Conservation (phyloP, 345 rosid genomes). For the Lepidium africanum region DNA sequence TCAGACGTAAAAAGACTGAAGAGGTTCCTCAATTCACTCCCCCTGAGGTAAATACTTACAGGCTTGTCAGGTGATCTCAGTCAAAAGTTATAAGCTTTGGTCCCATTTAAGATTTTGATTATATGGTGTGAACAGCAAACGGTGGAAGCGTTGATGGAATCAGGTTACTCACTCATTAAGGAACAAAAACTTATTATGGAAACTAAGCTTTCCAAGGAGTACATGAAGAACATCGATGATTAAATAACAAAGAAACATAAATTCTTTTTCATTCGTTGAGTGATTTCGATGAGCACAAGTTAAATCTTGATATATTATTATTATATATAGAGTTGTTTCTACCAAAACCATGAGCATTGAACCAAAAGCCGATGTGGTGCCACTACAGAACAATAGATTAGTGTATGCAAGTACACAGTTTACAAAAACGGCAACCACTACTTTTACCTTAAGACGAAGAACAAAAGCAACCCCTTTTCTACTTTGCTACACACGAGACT, state of each 20-base stretch:
- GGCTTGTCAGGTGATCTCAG: not conserved
- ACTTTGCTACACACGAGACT: not conserved
- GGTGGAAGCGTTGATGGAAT: slow-evolving; percentile 81
- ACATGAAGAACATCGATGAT: slow-evolving; percentile 77
- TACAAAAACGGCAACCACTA: not conserved
- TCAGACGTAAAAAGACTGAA: slow-evolving; percentile 45
- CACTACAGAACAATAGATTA: not conserved
- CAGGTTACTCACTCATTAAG: slow-evolving; percentile 69
- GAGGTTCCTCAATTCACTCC: slow-evolving; percentile 66
- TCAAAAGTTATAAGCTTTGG: not conserved
- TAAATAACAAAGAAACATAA: slow-evolving; percentile 16
- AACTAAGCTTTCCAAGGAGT: slow-evolving; percentile 80
- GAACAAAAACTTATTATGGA: slow-evolving; percentile 74
- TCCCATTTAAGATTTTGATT: not conserved
- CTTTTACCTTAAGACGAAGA: not conserved
- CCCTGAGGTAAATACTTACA: slow-evolving; percentile 49
- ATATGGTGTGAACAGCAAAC: slow-evolving; percentile 60
- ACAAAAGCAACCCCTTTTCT: not conserved
- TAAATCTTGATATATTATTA: not conserved
- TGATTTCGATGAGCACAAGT: not conserved
- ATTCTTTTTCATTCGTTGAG: not conserved
- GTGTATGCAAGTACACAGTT: slow-evolving; percentile 1
- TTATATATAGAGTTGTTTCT: too few relatives aligned
- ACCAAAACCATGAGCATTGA: slow-evolving; percentile 11
- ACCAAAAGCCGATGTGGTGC: slow-evolving; percentile 11